phyloP scores from a whole-genome alignment of 2,329 filamentous ascomycete genomes.

The Aureobasidium sp. region DNA sequence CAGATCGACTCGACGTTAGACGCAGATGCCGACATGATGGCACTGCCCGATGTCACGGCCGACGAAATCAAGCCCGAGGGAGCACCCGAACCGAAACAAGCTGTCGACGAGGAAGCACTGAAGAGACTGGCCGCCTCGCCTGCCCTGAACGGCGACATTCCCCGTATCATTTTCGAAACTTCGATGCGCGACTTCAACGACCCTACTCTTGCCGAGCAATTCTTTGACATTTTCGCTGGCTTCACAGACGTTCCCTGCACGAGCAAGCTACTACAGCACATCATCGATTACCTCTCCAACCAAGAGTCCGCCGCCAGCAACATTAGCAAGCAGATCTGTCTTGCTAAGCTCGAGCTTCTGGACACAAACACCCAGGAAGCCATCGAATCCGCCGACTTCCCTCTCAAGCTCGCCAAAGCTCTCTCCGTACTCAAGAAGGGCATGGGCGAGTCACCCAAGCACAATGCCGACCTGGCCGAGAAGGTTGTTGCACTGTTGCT shows the following conservation, averaged over 20 bases:
- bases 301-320: constrained; percentile 46
- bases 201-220: constrained; percentile 59
- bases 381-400: constrained; percentile 47
- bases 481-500: constrained; percentile 45
- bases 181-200: constrained; percentile 67
- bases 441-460: constrained; percentile 31
- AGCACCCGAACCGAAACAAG: constrained; percentile 39
- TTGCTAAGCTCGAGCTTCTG: constrained; percentile 63
- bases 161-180: constrained; percentile 83
- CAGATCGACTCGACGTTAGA: constrained; percentile 33
- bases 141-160: constrained; percentile 86
- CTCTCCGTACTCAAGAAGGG: constrained; percentile 56
- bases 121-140: constrained; percentile 64
- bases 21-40: constrained; percentile 50
- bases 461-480: constrained; percentile 35
- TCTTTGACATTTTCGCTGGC: constrained; percentile 70
- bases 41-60: constrained; percentile 52
- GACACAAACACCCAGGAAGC: constrained; percentile 57
- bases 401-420: constrained; percentile 59
- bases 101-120: constrained; percentile 49
- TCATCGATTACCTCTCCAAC: constrained; percentile 54
- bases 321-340: constrained; percentile 57
- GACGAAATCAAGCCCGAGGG: constrained; percentile 55
- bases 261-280: constrained; percentile 62
- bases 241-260: constrained; percentile 63